These are phyloP conservation scores for Zygoascus flipseniorum DNA, from an alignment of 805 yeast species.

Conservation along the genomic window DNA sequence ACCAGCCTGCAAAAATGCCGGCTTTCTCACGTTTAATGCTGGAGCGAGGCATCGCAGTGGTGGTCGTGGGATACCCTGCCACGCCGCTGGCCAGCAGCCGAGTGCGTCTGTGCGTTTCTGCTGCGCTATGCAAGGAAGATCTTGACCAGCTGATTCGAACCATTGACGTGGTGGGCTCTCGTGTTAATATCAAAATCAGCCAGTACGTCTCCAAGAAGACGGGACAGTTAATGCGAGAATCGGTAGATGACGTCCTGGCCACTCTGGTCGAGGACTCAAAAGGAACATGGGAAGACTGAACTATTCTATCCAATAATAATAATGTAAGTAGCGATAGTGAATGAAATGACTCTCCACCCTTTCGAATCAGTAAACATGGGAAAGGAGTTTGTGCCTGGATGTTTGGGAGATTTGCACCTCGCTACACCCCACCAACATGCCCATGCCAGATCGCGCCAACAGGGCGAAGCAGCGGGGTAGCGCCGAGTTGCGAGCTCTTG, in stretches of 20 bases:
- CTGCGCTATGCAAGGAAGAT: constrained; percentile 90
- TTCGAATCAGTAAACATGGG: neutral
- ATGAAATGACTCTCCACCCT: neutral
- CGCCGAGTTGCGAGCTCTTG: constrained; percentile 11
- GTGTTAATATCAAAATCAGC: constrained; percentile 49
- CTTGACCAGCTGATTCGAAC: constrained; percentile 69
- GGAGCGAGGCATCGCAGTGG: constrained; percentile 79
- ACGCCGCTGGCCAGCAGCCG: constrained; percentile 86
- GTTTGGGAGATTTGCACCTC: neutral
- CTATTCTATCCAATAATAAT: neutral
- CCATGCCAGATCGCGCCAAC: neutral
- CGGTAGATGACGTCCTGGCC: constrained; percentile 65
- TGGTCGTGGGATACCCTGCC: constrained; percentile 96
- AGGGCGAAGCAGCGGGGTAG: constrained; percentile 2
- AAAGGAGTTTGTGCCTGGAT: neutral
- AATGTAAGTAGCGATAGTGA: neutral
- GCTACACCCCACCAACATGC: neutral
- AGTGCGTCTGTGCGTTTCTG: constrained; percentile 84
- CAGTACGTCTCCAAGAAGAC: constrained; percentile 12
- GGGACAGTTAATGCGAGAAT: constrained; percentile 40
- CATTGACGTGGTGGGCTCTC: constrained; percentile 72
- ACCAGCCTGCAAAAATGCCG: constrained; percentile 91
- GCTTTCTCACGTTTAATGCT: constrained; percentile 78
- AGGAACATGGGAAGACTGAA: constrained; percentile 1
- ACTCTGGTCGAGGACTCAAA: constrained; percentile 54